These are phyloP conservation scores for Trypanosoma congolense DNA, from an alignment of 208 protist species.

Conservation along the genomic window DNA sequence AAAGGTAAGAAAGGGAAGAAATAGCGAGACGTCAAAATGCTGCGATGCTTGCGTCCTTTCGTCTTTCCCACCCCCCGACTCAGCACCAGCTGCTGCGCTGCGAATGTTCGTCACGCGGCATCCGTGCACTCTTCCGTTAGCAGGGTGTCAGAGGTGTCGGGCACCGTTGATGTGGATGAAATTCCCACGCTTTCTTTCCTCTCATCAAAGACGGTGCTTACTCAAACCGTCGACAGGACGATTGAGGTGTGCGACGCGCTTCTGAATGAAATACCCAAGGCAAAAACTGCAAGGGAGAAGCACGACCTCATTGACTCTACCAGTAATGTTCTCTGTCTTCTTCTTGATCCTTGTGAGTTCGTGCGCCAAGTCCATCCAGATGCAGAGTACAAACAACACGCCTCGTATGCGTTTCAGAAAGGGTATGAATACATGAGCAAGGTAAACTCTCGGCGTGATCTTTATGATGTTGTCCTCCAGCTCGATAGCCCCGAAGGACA, in stretches of 20 bases:
- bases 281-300: slow-evolving; percentile 62
- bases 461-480: slow-evolving; percentile 84
- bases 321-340: slow-evolving; percentile 88
- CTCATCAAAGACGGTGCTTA: slow-evolving; percentile 43
- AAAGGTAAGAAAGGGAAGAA: too few species aligned
- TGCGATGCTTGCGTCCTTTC: too few species aligned
- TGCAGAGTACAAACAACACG: slow-evolving; percentile 75
- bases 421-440: slow-evolving; percentile 89
- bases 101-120: too few species aligned
- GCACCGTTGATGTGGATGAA: slow-evolving; percentile 24
- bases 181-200: slow-evolving; percentile 82
- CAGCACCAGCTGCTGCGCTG: too few species aligned
- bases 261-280: slow-evolving; percentile 63
- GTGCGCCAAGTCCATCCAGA: slow-evolving; percentile 88
- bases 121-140: not conserved
- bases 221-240: slow-evolving; percentile 63
- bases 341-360: slow-evolving; percentile 91
- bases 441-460: slow-evolving; percentile 80
- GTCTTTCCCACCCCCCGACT: too few species aligned
- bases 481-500: slow-evolving; percentile 60
- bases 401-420: slow-evolving; percentile 74
- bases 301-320: slow-evolving; percentile 90
- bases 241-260: slow-evolving; percentile 72
- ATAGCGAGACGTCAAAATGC: too few species aligned
- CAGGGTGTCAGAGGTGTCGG: not conserved